A percentile compares a stretch with the other conserved stretches of the same genome.
Evolutionary conservation across 2,329 filamentous ascomycete genomes (phyloP).

Genomic region (Ceratocystiopsis sp.): DNA sequence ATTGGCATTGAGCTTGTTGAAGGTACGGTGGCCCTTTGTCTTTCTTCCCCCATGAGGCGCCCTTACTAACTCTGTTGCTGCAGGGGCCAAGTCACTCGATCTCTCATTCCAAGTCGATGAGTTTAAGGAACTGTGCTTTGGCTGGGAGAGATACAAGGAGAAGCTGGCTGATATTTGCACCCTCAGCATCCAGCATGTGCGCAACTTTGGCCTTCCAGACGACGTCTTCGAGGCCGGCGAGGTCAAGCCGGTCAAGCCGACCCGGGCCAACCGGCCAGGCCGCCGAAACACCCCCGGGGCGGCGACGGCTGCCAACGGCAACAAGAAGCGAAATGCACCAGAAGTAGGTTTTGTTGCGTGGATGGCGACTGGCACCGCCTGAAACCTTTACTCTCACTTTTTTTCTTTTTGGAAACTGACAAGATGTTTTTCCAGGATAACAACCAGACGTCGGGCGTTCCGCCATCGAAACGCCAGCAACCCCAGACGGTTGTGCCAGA

Average conservation of each 20-base stretch:
- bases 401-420: neutral
- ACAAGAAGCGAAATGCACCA: conserved; percentile 32
- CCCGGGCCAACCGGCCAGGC: conserved; percentile 22
- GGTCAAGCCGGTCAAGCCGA: conserved; percentile 41
- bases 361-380: too few species aligned
- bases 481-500: conserved; percentile 9
- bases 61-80: conserved; percentile 3
- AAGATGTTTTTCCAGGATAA: neutral
- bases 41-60: conserved; percentile 16
- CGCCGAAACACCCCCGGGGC: conserved; percentile 23
- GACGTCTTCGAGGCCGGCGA: conserved; percentile 81
- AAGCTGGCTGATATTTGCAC: conserved; percentile 44
- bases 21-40: conserved; percentile 33
- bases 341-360: conserved; percentile 19
- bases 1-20: conserved; percentile 69
- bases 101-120: conserved; percentile 67
- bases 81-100: conserved; percentile 55
- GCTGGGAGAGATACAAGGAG: conserved; percentile 57
- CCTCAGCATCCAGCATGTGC: conserved; percentile 65
- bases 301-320: conserved; percentile 18
- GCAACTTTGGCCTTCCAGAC: conserved; percentile 72
- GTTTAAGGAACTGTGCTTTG: conserved; percentile 69
- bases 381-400: too few species aligned
- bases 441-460: conserved; percentile 2
- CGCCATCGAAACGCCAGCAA: conserved; percentile 18